phyloP scores from a whole-genome alignment of 1,284 basidiomycete genomes.

The Porodaedalea pini region DNA sequence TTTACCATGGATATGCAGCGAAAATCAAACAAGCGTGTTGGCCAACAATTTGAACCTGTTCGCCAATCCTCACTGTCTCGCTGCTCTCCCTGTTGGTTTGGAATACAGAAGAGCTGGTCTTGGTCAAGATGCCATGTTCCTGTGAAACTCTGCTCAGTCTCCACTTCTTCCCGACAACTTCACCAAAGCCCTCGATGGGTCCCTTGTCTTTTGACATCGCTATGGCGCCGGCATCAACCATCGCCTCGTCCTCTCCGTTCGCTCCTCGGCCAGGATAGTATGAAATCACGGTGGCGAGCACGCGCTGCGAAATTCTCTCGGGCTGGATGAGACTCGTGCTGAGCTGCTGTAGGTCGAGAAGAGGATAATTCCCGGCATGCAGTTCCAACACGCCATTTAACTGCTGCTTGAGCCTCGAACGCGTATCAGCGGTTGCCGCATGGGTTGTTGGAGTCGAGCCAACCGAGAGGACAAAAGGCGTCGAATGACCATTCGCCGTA shows the following conservation, averaged over 20 bases:
- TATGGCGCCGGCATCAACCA: constrained; percentile 81
- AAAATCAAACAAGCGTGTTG: constrained; percentile 78
- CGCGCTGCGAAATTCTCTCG: constrained; percentile 59
- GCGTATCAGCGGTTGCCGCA: constrained; percentile 56
- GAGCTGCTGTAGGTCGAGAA: constrained; percentile 82
- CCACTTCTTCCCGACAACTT: constrained; percentile 71
- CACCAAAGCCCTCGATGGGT: constrained; percentile 66
- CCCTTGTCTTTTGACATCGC: constrained; percentile 85
- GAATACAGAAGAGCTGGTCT: constrained; percentile 23
- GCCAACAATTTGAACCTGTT: constrained; percentile 62
- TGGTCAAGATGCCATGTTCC: constrained; percentile 74
- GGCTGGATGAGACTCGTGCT: constrained; percentile 64
- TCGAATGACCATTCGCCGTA: constrained; percentile 31
- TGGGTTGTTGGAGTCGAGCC: constrained; percentile 88
- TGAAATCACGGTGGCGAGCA: constrained; percentile 72
- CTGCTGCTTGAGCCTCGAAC: constrained; percentile 41
- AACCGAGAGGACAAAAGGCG: constrained; percentile 69
- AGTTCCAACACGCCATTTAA: constrained; percentile 64
- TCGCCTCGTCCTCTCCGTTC: constrained; percentile 62
- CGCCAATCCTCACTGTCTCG: constrained; percentile 52
- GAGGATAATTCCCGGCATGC: constrained; percentile 83
- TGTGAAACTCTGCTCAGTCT: constrained; percentile 69
- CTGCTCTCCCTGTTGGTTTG: constrained; percentile 18
- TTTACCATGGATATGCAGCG: constrained; percentile 75
- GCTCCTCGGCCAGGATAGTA: constrained; percentile 68